Percentiles rank a stretch among this genome's conserved stretches.
Conservation (phyloP, 192 early-diverging fungal genomes). For the Backusella macrospora region DNA sequence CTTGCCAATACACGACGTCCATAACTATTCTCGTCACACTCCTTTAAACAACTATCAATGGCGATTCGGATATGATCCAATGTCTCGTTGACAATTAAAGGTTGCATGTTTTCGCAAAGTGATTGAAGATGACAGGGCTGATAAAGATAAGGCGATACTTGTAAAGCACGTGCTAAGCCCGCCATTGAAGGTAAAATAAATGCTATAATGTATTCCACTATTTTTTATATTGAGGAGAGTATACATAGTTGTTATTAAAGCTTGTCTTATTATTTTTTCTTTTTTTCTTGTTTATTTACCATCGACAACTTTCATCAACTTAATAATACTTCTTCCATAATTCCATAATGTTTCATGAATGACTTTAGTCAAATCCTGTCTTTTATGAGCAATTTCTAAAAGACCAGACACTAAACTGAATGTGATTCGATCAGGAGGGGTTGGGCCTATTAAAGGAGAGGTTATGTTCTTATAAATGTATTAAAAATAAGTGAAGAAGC, state of each 20-base stretch:
- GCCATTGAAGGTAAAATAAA: constrained; percentile 61
- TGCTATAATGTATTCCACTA: constrained; percentile 45
- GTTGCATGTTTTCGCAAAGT: constrained; percentile 46
- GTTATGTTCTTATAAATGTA: too few relatives aligned
- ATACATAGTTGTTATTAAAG: neutral
- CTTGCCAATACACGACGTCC: constrained; percentile 47
- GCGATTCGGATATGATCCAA: constrained; percentile 46
- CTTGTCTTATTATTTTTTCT: neutral
- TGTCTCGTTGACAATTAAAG: constrained; percentile 45
- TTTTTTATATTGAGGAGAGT: neutral
- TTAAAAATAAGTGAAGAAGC: neutral
- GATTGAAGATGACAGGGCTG: constrained; percentile 47
- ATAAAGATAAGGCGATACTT: constrained; percentile 50
- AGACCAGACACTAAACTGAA: constrained; percentile 43
- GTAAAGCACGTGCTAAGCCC: constrained; percentile 55
- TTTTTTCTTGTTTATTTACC: neutral
- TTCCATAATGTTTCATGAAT: constrained; percentile 48
- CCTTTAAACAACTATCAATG: constrained; percentile 34
- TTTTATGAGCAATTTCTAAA: constrained; percentile 42
- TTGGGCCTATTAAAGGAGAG: constrained; percentile 7
- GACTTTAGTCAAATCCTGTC: constrained; percentile 28
- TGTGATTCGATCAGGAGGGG: constrained; percentile 39
- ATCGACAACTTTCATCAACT: constrained; percentile 11
- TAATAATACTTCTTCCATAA: constrained; percentile 40
- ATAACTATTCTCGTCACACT: constrained; percentile 37